A percentile compares a stretch with the other conserved stretches of the same genome.
These are phyloP conservation scores for Lasiosphaeriaceae sp. DNA, from an alignment of 495 filamentous ascomycete genomes.

Conservation along the genomic window DNA sequence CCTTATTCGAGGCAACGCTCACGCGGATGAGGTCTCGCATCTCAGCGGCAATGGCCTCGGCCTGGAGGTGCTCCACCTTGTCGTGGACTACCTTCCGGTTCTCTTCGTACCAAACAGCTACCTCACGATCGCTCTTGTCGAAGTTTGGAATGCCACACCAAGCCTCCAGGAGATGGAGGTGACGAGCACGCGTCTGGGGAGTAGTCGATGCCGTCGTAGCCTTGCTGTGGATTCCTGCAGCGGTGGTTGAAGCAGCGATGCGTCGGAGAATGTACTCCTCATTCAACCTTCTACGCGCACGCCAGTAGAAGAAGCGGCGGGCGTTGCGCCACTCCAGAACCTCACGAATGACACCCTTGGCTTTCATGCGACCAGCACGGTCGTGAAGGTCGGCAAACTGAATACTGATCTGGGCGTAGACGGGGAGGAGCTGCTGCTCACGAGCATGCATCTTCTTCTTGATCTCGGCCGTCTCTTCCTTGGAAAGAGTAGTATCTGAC, in stretches of 20 bases:
- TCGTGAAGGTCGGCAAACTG: slow-evolving; percentile 98
- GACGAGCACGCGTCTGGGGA: slow-evolving; percentile 51
- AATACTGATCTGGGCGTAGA: slow-evolving; percentile 87
- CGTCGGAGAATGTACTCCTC: slow-evolving; percentile 93
- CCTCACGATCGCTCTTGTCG: slow-evolving; percentile 70
- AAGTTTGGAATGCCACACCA: slow-evolving; percentile 75
- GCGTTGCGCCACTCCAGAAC: slow-evolving; percentile 82
- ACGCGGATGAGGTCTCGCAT: slow-evolving; percentile 71
- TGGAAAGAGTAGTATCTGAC: slow-evolving; percentile 60
- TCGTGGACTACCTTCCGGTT: slow-evolving; percentile 74
- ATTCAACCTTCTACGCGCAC: slow-evolving; percentile 91
- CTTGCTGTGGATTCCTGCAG: slow-evolving; percentile 25
- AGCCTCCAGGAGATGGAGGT: slow-evolving; percentile 66
- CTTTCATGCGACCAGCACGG: slow-evolving; percentile 94
- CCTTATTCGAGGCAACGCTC: slow-evolving; percentile 38
- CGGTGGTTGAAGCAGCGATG: slow-evolving; percentile 56
- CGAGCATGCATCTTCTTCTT: slow-evolving; percentile 85
- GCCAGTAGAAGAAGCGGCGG: slow-evolving; percentile 99
- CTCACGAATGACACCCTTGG: slow-evolving; percentile 88
- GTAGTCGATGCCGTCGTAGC: slow-evolving; percentile 39
- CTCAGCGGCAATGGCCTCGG: slow-evolving; percentile 71
- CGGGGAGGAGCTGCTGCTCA: slow-evolving; percentile 82
- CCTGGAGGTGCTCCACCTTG: slow-evolving; percentile 77
- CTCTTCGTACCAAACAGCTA: slow-evolving; percentile 96
- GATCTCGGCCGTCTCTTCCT: slow-evolving; percentile 69